A percentile compares a stretch with the other conserved stretches of the same genome.
Conservation (phyloP, 805 yeast species). For the Candida coquimbonensis region DNA sequence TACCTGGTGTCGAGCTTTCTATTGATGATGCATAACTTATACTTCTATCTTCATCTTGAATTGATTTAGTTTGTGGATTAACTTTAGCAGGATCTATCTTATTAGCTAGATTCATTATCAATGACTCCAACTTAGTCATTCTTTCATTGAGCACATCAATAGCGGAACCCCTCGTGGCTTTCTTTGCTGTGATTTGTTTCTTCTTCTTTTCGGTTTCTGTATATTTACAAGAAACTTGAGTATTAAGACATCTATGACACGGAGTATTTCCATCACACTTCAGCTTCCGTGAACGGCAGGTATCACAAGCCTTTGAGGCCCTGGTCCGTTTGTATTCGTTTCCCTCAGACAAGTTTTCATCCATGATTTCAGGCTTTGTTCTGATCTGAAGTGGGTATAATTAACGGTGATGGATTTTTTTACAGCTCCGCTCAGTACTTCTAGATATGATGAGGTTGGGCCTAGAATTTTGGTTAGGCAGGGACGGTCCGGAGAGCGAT, state of each 20-base stretch:
- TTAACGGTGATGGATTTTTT: no score
- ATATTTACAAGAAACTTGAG: conserved; percentile 36
- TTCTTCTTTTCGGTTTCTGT: conserved; percentile 9
- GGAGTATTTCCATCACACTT: conserved; percentile 79
- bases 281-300: conserved; percentile 61
- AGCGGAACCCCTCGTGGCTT: background rate
- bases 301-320: conserved; percentile 37
- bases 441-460: no score
- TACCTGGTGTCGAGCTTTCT: background rate
- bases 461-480: no score
- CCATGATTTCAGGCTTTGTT: background rate
- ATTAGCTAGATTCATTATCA: conserved; percentile 24
- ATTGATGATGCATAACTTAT: background rate
- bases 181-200: background rate
- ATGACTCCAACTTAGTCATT: conserved; percentile 27
- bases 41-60: background rate
- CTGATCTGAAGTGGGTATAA: no score
- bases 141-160: conserved; percentile 22
- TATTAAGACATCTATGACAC: conserved; percentile 75
- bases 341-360: background rate
- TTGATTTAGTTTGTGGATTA: background rate
- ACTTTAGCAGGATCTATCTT: conserved; percentile 12
- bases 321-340: conserved; percentile 26
- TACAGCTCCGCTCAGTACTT: no score
- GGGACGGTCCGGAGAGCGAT: no score